These are phyloP conservation scores for Aaosphaeria arxii DNA, from an alignment of 2,329 filamentous ascomycete genomes.

Conservation along the genomic window DNA sequence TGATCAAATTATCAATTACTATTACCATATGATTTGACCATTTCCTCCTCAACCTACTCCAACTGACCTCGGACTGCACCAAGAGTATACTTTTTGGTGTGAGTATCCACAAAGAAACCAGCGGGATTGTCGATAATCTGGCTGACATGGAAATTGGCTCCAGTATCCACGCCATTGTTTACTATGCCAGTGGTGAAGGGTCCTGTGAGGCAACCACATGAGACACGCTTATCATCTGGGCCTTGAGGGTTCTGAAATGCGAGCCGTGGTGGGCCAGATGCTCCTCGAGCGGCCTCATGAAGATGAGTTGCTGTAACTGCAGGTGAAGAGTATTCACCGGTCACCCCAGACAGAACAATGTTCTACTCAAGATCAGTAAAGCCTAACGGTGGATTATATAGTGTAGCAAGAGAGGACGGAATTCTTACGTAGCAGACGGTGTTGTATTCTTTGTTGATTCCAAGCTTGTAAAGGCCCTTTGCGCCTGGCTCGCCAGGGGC, in stretches of 20 bases:
- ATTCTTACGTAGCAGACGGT: slow-evolving; percentile 40
- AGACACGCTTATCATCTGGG: slow-evolving; percentile 25
- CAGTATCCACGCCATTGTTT: slow-evolving; percentile 45
- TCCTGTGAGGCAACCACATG: slow-evolving; percentile 24
- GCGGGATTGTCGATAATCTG: slow-evolving; percentile 52
- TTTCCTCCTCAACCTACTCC: neutral
- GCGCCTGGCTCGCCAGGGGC: slow-evolving; percentile 45
- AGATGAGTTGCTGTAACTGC: slow-evolving; percentile 56
- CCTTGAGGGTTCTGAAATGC: slow-evolving; percentile 38
- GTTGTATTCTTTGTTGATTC: slow-evolving; percentile 49
- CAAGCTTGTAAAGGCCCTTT: slow-evolving; percentile 51
- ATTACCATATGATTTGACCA: no score
- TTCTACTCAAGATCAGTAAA: slow-evolving; percentile 28
- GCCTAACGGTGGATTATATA: neutral
- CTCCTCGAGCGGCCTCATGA: slow-evolving; percentile 48
- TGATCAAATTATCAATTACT: no score
- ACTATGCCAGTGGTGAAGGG: slow-evolving; percentile 26
- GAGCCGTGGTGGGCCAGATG: slow-evolving; percentile 50
- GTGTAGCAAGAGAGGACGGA: neutral
- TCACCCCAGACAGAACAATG: slow-evolving; percentile 51
- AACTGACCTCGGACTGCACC: slow-evolving; percentile 54
- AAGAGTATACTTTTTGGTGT: slow-evolving; percentile 48
- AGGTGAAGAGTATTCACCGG: slow-evolving; percentile 50
- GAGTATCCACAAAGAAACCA: slow-evolving; percentile 54
- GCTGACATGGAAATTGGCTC: slow-evolving; percentile 47